Evolutionary conservation across 352 stramenopile species (phyloP), one percentile per base, ranked within the genome.

Genomic region (Phytophthora constricta): DNA sequence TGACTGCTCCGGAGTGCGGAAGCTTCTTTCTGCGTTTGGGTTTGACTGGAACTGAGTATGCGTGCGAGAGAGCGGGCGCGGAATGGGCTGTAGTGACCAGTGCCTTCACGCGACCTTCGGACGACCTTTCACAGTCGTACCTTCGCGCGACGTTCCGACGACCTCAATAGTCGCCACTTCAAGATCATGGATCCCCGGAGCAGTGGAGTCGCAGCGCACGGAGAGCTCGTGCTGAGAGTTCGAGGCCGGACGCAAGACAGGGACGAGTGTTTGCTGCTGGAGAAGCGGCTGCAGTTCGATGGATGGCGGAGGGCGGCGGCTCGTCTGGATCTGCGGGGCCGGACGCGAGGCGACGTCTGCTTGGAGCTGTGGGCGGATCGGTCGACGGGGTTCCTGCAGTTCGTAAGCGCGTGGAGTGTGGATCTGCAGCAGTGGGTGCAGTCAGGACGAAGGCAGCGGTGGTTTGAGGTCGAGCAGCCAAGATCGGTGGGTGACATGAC

Each of bases 361-460:
- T 46, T 76, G 10, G 68, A 76, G 46, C 19, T 76, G 11, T 73
- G 68, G 63, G 26, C 22, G 14, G 43, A 47, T 2, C 10, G 49
- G 16, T 45, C 51, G 37, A 62, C 33, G 20, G 68, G 66, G 5
- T 69, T 76, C 9, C 52, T 84, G 26, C 70, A 81, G 41, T 77
- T 76, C 65, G 28, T 72, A 20, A 62, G 22, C 2, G 34, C 20
- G 16, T 70, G 56, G 34, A 56, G 14, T 26, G 47, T 84, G 34
- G 62, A 79, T n/a, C 26, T 70, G 41, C 13, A 5, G 7, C 23
- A 58, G 27, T 81, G 72, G 76, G 26, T 50, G n/a, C 14, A 64
- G 19, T 64, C 47, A 4, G 55, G 47, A 19, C 39, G 47, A 43
- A 48, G 26, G 23, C 47, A 56, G 48, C 67, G 62, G 14, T 71